Conservation (phyloP, 202 grass and related monocot species). For the Dendrocalamus latiflorus region DNA sequence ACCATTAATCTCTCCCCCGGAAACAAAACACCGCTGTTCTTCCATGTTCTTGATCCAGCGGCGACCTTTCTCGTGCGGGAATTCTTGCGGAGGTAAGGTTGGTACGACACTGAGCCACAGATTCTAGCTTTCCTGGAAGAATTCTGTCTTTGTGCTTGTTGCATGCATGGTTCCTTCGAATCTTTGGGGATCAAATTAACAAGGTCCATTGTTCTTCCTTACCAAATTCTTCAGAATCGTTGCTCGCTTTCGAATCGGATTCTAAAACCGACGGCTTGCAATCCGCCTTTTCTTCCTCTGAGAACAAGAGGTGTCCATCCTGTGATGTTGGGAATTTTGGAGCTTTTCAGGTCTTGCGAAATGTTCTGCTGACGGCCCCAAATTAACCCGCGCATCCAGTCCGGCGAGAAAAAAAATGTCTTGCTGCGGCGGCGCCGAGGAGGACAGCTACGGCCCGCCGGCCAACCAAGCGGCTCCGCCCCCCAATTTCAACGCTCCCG, state of each 20-base stretch:
- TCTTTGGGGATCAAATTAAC: neutral
- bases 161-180: neutral
- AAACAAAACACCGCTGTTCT: conserved; percentile 17
- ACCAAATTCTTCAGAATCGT: neutral
- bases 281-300: neutral
- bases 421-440: no score
- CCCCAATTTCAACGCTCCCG: no score
- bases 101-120: neutral
- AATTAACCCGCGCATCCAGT: no score
- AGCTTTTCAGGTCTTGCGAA: conserved; percentile 26
- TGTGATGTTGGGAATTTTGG: neutral
- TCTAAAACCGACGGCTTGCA: neutral
- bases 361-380: no score
- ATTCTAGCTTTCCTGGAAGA: neutral
- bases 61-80: neutral
- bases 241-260: neutral
- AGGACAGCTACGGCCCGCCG: no score
- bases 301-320: neutral
- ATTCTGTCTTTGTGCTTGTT: neutral
- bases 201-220: neutral
- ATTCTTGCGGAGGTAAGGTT: conserved; percentile 20
- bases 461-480: no score
- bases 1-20: conserved; percentile 26
- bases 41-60: neutral
- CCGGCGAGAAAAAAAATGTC: no score